These are phyloP conservation scores for Ustilago esculenta DNA, from an alignment of 1,284 basidiomycete genomes.

Conservation along the genomic window DNA sequence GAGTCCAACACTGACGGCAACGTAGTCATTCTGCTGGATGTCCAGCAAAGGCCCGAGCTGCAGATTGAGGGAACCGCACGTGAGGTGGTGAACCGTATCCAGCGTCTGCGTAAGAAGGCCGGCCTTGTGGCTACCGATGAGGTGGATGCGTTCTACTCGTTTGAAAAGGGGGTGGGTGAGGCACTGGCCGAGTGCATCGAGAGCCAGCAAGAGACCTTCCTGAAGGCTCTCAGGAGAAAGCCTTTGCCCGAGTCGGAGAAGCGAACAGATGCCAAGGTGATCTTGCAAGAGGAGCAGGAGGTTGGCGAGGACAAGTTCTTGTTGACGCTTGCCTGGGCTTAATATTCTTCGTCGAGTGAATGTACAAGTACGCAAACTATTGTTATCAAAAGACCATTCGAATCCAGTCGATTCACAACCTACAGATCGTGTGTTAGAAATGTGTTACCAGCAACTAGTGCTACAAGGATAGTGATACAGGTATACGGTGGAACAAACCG, in stretches of 20 bases:
- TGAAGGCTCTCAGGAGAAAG: slow-evolving; percentile 77
- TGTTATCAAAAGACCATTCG: no score
- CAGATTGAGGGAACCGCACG: slow-evolving; percentile 87
- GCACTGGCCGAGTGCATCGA: slow-evolving; percentile 76
- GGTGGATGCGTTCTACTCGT: slow-evolving; percentile 86
- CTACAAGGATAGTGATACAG: slow-evolving; percentile 7
- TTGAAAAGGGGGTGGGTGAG: slow-evolving; percentile 76
- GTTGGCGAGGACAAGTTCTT: slow-evolving; percentile 82
- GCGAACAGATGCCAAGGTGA: slow-evolving; percentile 69
- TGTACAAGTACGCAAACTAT: no score
- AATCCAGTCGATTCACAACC: no score
- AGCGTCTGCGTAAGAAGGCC: slow-evolving; percentile 94
- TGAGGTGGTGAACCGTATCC: slow-evolving; percentile 91
- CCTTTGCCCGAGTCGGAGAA: slow-evolving; percentile 63
- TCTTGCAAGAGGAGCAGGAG: slow-evolving; percentile 88
- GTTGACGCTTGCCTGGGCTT: slow-evolving; percentile 64
- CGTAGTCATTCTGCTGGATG: slow-evolving; percentile 90
- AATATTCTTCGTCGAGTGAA: neutral
- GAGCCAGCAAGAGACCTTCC: slow-evolving; percentile 78
- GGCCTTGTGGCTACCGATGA: slow-evolving; percentile 94
- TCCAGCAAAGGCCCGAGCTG: slow-evolving; percentile 85
- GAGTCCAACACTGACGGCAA: slow-evolving; percentile 92
- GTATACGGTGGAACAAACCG: no score
- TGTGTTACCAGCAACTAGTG: neutral
- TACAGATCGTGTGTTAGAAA: neutral